These are phyloP conservation scores for Telopea speciosissima DNA, from an alignment of 177 flowering plant species.

Conservation along the genomic window DNA sequence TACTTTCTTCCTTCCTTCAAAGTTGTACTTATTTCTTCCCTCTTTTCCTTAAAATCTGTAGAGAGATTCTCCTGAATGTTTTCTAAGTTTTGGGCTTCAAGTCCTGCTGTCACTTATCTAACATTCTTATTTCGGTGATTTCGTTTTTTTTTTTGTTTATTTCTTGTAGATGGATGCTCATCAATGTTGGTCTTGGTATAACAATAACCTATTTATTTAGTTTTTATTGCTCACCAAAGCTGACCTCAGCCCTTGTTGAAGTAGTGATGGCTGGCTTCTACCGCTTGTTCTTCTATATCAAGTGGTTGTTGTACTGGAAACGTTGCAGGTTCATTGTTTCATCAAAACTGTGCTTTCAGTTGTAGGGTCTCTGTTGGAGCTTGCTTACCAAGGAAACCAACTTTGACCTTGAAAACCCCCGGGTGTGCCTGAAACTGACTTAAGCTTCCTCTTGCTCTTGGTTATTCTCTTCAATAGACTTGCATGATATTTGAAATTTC, in stretches of 20 bases:
- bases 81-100: constrained; percentile 15
- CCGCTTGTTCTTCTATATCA: neutral
- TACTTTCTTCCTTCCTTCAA: constrained; percentile 8
- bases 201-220: neutral
- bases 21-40: too few relatives aligned
- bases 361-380: too few relatives aligned
- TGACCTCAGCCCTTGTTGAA: neutral
- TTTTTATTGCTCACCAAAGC: neutral
- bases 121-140: constrained; percentile 12
- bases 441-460: neutral
- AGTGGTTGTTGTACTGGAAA: too few relatives aligned
- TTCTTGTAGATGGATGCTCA: neutral
- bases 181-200: neutral
- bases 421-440: neutral
- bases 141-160: neutral
- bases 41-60: constrained; percentile 4
- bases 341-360: too few relatives aligned
- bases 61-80: constrained; percentile 9
- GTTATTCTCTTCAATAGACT: neutral
- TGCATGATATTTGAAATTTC: neutral
- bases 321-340: too few relatives aligned
- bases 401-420: neutral
- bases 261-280: neutral
- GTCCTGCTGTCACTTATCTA: constrained; percentile 8
- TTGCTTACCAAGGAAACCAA: neutral